A percentile compares a stretch with the other conserved stretches of the same genome.
phyloP scores from a whole-genome alignment of 2,329 filamentous ascomycete species.

The Plenodomus tracheiphilus region DNA sequence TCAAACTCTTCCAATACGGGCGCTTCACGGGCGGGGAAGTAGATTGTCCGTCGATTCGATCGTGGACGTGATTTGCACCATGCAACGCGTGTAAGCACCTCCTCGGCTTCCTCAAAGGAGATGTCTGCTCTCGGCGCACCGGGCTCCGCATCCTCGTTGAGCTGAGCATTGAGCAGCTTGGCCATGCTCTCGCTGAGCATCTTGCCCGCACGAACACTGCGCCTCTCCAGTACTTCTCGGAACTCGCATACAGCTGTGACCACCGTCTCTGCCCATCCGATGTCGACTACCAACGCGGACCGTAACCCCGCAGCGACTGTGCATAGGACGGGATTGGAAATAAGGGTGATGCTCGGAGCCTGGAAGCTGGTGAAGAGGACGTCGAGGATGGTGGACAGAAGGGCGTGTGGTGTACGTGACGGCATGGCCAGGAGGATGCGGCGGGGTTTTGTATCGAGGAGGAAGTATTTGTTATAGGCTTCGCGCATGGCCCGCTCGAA shows the following conservation, averaged over 20 bases:
- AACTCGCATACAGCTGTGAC: constrained; percentile 90
- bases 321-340: constrained; percentile 75
- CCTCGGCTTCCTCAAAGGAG: constrained; percentile 77
- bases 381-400: constrained; percentile 75
- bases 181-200: constrained; percentile 71
- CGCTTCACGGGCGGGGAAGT: constrained; percentile 42
- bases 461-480: constrained; percentile 75
- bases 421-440: constrained; percentile 76
- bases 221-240: constrained; percentile 71
- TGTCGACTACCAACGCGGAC: constrained; percentile 82
- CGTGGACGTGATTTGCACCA: constrained; percentile 65
- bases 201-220: constrained; percentile 76
- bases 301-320: constrained; percentile 80
- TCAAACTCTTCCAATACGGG: constrained; percentile 50
- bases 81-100: constrained; percentile 71
- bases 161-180: constrained; percentile 60
- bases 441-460: constrained; percentile 74
- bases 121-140: constrained; percentile 32
- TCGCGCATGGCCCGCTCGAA: constrained; percentile 81
- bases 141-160: constrained; percentile 29
- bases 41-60: constrained; percentile 35
- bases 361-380: constrained; percentile 82
- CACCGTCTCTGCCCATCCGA: constrained; percentile 90
- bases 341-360: constrained; percentile 75
- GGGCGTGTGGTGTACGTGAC: constrained; percentile 73